phyloP scores from a whole-genome alignment of 2,329 filamentous ascomycete genomes.

The Pseudogymnoascus sp. region DNA sequence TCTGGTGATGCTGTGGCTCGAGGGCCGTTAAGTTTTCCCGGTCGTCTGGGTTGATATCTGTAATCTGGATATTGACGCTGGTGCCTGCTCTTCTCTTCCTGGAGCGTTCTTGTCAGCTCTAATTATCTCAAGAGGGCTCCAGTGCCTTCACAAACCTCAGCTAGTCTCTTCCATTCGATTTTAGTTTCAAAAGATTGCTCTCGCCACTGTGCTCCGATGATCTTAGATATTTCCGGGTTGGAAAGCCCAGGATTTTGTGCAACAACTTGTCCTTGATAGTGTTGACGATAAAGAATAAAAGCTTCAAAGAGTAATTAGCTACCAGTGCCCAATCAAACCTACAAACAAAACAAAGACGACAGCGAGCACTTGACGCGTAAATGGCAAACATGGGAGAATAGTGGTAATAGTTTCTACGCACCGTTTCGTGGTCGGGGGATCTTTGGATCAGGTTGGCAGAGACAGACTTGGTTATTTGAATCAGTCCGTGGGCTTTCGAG shows the following conservation, averaged over 20 bases:
- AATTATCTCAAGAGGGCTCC: neutral
- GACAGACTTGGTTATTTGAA: constrained; percentile 44
- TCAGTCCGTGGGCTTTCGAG: constrained; percentile 19
- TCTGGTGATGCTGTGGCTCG: constrained; percentile 32
- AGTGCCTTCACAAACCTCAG: constrained; percentile 49
- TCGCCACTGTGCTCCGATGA: constrained; percentile 84
- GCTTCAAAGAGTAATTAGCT: constrained; percentile 46
- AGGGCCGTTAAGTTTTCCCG: constrained; percentile 24
- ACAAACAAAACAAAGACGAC: constrained; percentile 11
- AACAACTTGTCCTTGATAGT: constrained; percentile 76
- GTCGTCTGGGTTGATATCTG: constrained; percentile 66
- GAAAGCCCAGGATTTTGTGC: constrained; percentile 77
- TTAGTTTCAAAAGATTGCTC: constrained; percentile 65
- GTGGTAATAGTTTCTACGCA: constrained; percentile 34
- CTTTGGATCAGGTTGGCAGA: constrained; percentile 63
- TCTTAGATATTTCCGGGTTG: constrained; percentile 95
- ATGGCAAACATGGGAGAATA: constrained; percentile 13
- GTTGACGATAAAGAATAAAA: constrained; percentile 94
- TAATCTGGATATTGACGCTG: constrained; percentile 87
- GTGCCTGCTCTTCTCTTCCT: constrained; percentile 85
- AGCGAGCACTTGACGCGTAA: constrained; percentile 12
- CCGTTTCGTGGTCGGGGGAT: constrained; percentile 64
- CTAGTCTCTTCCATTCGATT: constrained; percentile 77
- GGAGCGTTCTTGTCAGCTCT: constrained; percentile 8
- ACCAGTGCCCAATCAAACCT: constrained; percentile 20